A percentile compares a stretch with the other conserved stretches of the same genome.
Conservation (phyloP, 441 rosid species). For the Gossypium lobatum region DNA sequence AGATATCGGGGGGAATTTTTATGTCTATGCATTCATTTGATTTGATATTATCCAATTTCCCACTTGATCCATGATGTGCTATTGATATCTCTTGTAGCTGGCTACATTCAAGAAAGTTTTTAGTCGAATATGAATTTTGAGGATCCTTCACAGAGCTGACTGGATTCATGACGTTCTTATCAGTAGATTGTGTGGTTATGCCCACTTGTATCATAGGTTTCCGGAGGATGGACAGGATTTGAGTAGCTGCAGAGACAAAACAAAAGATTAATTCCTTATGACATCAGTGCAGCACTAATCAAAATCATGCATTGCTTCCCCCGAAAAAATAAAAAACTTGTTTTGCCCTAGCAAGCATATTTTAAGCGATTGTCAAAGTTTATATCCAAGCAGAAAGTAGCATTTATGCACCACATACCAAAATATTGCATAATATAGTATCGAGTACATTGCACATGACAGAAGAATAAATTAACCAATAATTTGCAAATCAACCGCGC, state of each 20-base stretch:
- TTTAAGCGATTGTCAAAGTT: neutral
- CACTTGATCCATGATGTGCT: slow-evolving; percentile 13
- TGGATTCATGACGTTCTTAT: slow-evolving; percentile 9
- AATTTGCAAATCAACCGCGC: neutral
- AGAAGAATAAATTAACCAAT: neutral
- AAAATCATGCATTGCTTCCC: neutral
- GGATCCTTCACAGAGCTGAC: slow-evolving; percentile 20
- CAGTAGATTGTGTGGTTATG: slow-evolving; percentile 18
- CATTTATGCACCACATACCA: neutral
- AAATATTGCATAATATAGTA: neutral
- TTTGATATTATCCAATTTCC: slow-evolving; percentile 11
- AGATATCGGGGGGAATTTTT: slow-evolving; percentile 10
- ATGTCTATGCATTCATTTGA: slow-evolving; percentile 16
- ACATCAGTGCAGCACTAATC: slow-evolving; percentile 5
- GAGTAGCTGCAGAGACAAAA: slow-evolving; percentile 40
- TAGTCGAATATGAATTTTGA: slow-evolving; percentile 15
- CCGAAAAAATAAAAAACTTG: neutral
- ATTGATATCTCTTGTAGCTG: slow-evolving; percentile 8
- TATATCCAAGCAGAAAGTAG: neutral
- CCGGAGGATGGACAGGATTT: slow-evolving; percentile 61
- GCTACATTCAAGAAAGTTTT: slow-evolving; percentile 6
- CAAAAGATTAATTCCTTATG: slow-evolving; percentile 6
- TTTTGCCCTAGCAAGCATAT: neutral
- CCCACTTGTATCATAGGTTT: slow-evolving; percentile 33
- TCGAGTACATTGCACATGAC: neutral